Base-by-base conservation (phyloP, 2,329 filamentous ascomycete species). In the Torrubiellomyces zombiae region DNA sequence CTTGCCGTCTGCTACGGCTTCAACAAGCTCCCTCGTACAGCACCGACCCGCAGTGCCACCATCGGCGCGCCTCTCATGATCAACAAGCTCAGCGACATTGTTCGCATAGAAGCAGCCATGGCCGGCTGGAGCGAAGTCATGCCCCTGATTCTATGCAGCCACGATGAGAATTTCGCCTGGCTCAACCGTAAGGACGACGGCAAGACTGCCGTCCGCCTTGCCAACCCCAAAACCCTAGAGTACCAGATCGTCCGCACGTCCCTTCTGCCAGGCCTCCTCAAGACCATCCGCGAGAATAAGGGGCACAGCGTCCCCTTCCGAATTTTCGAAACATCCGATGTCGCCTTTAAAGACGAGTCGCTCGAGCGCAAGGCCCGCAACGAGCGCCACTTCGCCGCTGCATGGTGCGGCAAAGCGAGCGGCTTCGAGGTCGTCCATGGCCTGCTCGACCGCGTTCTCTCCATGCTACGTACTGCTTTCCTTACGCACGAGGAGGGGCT, bases 81-180 rank as follows among this genome's bases (percentile, higher is more conserved):
- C 54, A 98, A 98, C 65, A 95, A 94, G 56, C 75, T 98, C 20
- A 67, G 67, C 32, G 91, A 98, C 43, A 92, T 95, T 38, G 70
- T 95, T 31, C 77, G 89, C 27, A 58, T 74, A 27, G 89, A 98
- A 51, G 70, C 79, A 25, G 86, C 85, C 27, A 89, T 93, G 71
- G 77, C 86, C 5, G 89, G 89, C 31, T 98, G 89, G 89, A 76
- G 72, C 28, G 89, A 98, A 58, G 86, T 93, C 28, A 75, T 98
- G 68, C 86, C 89, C 14, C 64, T 98, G 15, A 95, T 93, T 38
- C 70, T 98, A 28, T 98, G 89, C 63, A 92, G 82, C 22, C 83
- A 94, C 50, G 86, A 95, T 44, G 89, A 98, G 63, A 98, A 98
- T 59, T 98, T 95, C 50, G 75, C 66, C 31, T 94, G 81, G 78